Base-by-base conservation (phyloP, 1,284 basidiomycete genomes). In the Cryptococcus neoformans region DNA sequence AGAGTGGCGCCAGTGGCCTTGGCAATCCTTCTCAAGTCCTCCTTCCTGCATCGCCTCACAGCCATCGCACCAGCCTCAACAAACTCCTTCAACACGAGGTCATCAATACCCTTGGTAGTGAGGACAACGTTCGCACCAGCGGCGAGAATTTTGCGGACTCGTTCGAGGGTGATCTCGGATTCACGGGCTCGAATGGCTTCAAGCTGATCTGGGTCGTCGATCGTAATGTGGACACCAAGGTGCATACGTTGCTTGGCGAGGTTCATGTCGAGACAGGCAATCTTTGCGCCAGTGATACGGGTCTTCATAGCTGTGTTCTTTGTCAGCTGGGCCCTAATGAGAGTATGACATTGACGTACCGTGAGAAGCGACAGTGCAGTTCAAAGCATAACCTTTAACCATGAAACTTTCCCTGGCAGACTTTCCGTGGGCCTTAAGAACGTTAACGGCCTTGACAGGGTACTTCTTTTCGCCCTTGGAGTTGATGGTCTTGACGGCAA, bases 51-150 rank as follows among this genome's bases (percentile, higher is more conserved):
- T 69, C 96, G 84, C 63, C 96, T 87, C 54, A 99, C 96, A 42
- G 93, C 96, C 90, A 99, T 99, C 0, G 95, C 96, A 44, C 96
- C 96, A 12, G 93, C 95, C 80, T 99, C 96, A 55, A 99, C 92
- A 71, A 99, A 99, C 80, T 99, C 96, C 78, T 99, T 99, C 68
- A 99, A 81, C 76, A 93, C 96, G 37, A 99, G 82, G 73, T 99
- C 96, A 72, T 99, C 96, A 67, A 99, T 99, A 51, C 96, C 96
- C 79, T 99, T 99, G 40, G 96, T 99, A 34, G 96, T 99, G 56
- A 99, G 81, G 48, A 99, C 86, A 60, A 99, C 96, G 70, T 99
- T 99, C 45, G 96, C 96, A 52, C 96, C 96, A 5, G 95, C 83
- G 11, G 88, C 93, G 48, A 99, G 83, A 68, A 99, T 96, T 82